Conservation (phyloP, 129 eudicot species). For the Chrysanthemum makinoi region DNA sequence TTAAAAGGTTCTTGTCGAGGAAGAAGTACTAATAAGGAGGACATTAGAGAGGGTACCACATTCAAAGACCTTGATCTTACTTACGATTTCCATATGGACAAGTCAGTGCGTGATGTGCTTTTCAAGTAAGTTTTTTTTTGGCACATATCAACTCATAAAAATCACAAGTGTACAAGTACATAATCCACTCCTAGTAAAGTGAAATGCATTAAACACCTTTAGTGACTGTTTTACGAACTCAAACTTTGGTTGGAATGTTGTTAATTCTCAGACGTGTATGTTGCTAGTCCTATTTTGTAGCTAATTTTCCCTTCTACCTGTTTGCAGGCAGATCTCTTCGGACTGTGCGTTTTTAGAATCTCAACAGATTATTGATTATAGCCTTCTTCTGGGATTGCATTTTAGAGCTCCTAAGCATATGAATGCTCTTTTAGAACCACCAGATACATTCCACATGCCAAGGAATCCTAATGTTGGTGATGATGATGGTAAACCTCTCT, state of each 20-base stretch:
- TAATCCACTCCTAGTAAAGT: too few species aligned
- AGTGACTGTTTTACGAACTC: too few species aligned
- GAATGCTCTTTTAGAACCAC: slow-evolving; percentile 48
- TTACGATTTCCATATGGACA: slow-evolving; percentile 80
- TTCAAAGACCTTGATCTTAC: slow-evolving; percentile 75
- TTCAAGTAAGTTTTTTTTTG: slow-evolving; percentile 50
- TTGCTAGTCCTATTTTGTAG: neutral
- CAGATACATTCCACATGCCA: slow-evolving; percentile 35
- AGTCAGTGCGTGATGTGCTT: slow-evolving; percentile 63
- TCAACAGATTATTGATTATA: slow-evolving; percentile 73
- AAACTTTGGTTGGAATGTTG: neutral
- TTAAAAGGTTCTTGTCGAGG: slow-evolving; percentile 79
- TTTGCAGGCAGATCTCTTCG: slow-evolving; percentile 58
- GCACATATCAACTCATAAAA: neutral
- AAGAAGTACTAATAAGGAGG: slow-evolving; percentile 63
- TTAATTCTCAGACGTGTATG: neutral
- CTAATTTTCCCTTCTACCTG: slow-evolving; percentile 1
- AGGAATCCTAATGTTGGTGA: neutral
- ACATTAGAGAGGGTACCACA: slow-evolving; percentile 51
- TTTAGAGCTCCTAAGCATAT: slow-evolving; percentile 90
- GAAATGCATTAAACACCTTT: too few species aligned
- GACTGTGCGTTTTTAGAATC: slow-evolving; percentile 69
- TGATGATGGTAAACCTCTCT: slow-evolving; percentile 33
- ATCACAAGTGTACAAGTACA: too few species aligned
- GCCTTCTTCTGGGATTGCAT: slow-evolving; percentile 87